Conservation (phyloP, 495 filamentous ascomycete genomes). For the Hypomontagnella submonticulosa region DNA sequence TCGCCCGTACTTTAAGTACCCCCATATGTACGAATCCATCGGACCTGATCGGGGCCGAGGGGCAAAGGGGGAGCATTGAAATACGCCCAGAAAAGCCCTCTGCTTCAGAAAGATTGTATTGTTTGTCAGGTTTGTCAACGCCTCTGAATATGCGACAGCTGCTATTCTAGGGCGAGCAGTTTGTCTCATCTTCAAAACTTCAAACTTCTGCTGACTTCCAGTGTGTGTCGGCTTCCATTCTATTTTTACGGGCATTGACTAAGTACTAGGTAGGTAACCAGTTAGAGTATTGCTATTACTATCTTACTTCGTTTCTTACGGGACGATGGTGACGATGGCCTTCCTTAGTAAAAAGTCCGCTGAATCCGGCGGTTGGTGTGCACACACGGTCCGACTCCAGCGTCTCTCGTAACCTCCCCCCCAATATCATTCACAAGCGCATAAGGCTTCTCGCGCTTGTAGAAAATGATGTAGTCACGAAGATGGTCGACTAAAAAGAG, state of each 20-base stretch:
- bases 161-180: slow-evolving; percentile 4
- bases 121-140: slow-evolving; percentile 30
- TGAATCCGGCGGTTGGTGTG: not conserved
- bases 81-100: slow-evolving; percentile 12
- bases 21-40: not conserved
- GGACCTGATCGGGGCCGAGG: slow-evolving; percentile 1
- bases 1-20: too few species aligned
- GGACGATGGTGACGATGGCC: not conserved
- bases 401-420: not conserved
- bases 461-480: slow-evolving; percentile 17
- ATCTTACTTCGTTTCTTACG: not conserved
- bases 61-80: not conserved
- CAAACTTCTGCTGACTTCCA: slow-evolving; percentile 1
- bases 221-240: slow-evolving; percentile 21
- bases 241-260: slow-evolving; percentile 23
- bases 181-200: slow-evolving; percentile 22
- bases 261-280: not conserved
- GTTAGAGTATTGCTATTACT: slow-evolving; percentile 1
- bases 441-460: not conserved
- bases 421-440: not conserved
- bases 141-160: slow-evolving; percentile 29
- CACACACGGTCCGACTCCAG: slow-evolving; percentile 25
- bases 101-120: slow-evolving; percentile 35
- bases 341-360: not conserved
- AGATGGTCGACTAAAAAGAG: slow-evolving; percentile 10